phyloP scores from a whole-genome alignment of 176 grass and related monocot species.

The Paspalum vaginatum region DNA sequence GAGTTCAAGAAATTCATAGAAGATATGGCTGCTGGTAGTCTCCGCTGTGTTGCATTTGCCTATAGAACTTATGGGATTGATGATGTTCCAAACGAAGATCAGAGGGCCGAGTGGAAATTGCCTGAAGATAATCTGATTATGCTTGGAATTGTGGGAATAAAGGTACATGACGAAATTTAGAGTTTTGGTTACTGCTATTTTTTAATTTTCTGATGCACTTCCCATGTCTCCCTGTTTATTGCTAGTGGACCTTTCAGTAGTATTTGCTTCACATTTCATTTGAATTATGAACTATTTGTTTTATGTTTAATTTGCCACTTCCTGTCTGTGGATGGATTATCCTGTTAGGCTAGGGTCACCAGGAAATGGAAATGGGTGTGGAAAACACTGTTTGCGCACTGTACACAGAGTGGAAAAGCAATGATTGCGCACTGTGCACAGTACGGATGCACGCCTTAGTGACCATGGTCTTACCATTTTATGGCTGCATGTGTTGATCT shows the following conservation, averaged over 20 bases:
- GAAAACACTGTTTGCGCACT: too few relatives aligned
- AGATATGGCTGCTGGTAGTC: conserved; percentile 79
- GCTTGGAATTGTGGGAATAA: conserved; percentile 86
- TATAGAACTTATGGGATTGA: conserved; percentile 62
- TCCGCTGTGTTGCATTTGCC: conserved; percentile 89
- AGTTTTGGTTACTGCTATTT: not conserved
- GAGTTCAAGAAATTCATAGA: conserved; percentile 83
- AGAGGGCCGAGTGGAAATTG: conserved; percentile 70
- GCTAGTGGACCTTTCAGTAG: not conserved
- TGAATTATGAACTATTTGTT: not conserved
- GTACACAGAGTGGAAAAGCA: too few relatives aligned
- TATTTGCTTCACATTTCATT: conserved; percentile 3
- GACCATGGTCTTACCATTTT: too few relatives aligned
- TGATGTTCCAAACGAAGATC: conserved; percentile 77
- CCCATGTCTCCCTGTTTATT: not conserved
- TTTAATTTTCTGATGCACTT: not conserved
- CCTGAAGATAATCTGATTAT: conserved; percentile 82
- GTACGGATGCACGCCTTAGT: too few relatives aligned
- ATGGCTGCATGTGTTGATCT: not conserved
- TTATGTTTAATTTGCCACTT: not conserved
- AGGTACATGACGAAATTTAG: conserved; percentile 50
- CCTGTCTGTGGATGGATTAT: not conserved
- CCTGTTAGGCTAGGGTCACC: too few relatives aligned
- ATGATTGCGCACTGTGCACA: too few relatives aligned
- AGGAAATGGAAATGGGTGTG: too few relatives aligned